Base-by-base conservation (phyloP, 73 alveolate species). In the Paramecium primaurelia region DNA sequence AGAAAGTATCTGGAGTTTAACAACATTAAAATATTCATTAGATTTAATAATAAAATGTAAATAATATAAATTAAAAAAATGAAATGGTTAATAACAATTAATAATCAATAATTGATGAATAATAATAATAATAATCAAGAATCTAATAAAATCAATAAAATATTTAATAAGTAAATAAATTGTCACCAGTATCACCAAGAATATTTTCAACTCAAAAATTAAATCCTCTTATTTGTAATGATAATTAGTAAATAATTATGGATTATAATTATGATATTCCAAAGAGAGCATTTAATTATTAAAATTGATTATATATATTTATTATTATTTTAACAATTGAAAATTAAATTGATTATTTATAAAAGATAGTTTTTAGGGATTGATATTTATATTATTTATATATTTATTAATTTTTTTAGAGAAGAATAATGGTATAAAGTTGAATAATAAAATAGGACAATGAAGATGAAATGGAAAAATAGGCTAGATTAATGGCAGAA, bases 401-500 rank as follows among this genome's bases (percentile, higher is more conserved):
- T 54, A 12, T 64, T 64, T 32, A 28, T 28, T 64, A 28, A 64
- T 9, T 64, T 12, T 12, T 64, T 64, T 32, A 22, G 49, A 8
- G 42, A 73, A 73, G 26, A 9, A 45, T 45, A 64, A 64, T 80
- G 58, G 58, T 47, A 44, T 16, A 8, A 49, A 10, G 30, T 25
- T 54, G 20, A 54, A 14, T 45, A 44, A 40, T 42, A 25, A 80
- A 73, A 9, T 80, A 80, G 91, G 51, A 80, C 51, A 64, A 44
- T 45, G 91, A 80, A 80, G 91, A 80, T 80, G 91, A 80, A 47
- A 12, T 80, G 75, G 71, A 40, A 49, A 80, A 64, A 47, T n/a
- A 80, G 49, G 91, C 91, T 26, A 80, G 91, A 80, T 80, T 80
- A 47, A 80, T 80, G 91, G 77, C 71, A 11, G 91, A 80, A 30